Evolutionary conservation across 225 moss, liverwort and hornwort species (phyloP).

Genomic region (Climacium dendroides): DNA sequence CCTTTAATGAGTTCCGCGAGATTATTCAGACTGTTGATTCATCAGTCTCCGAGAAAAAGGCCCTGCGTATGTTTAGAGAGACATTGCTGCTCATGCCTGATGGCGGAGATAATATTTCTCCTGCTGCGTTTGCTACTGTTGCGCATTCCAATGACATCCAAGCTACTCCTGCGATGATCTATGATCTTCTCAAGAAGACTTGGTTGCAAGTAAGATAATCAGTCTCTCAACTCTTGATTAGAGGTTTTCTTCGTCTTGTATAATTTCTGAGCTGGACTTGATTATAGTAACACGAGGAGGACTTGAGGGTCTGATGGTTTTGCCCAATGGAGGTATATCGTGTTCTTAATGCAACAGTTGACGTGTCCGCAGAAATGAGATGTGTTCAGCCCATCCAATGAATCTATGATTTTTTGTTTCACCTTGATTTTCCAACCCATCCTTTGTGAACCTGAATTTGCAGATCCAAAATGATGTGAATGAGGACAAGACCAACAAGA

Average conservation of each 20-base stretch:
- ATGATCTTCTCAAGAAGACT: conserved; percentile 69
- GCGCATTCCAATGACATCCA: conserved; percentile 77
- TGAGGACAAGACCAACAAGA: conserved; percentile 37
- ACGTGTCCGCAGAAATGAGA: neutral
- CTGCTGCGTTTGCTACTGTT: conserved; percentile 75
- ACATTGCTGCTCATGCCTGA: conserved; percentile 83
- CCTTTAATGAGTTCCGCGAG: conserved; percentile 69
- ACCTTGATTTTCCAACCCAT: neutral
- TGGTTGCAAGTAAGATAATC: conserved; percentile 52
- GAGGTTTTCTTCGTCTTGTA: neutral
- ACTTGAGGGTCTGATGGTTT: neutral
- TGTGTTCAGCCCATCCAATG: neutral
- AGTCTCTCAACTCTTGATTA: neutral
- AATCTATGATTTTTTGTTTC: neutral
- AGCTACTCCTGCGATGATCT: conserved; percentile 67
- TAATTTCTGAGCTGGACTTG: neutral
- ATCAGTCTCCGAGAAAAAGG: conserved; percentile 53
- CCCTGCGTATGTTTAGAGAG: conserved; percentile 72
- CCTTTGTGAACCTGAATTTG: neutral
- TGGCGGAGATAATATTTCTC: conserved; percentile 83
- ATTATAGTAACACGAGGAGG: neutral
- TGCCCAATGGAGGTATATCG: neutral
- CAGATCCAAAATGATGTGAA: conserved; percentile 87
- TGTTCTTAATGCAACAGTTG: neutral
- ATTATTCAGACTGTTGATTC: conserved; percentile 60